Percentiles rank a stretch among this genome's conserved stretches.
phyloP scores from a whole-genome alignment of 1,284 basidiomycete species.

The Violaceomyces palustris region DNA sequence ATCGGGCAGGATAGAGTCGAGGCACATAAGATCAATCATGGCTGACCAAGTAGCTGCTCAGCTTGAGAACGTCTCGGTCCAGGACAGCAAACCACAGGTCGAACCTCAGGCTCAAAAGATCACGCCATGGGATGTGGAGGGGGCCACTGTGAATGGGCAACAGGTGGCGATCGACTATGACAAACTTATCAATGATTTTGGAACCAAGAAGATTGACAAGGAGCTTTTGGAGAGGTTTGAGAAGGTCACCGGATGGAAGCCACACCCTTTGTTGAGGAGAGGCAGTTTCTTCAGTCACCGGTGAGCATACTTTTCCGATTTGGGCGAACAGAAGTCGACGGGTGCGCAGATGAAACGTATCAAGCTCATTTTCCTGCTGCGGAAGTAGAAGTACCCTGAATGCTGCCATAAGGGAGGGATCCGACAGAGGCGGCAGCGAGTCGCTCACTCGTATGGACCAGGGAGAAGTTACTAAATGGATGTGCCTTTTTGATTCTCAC shows the following conservation, averaged over 20 bases:
- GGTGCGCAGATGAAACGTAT: constrained; percentile 97
- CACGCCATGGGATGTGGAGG: constrained; percentile 97
- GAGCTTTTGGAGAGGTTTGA: constrained; percentile 84
- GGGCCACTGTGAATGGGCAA: constrained; percentile 85
- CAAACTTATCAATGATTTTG: constrained; percentile 90
- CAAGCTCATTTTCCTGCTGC: no score
- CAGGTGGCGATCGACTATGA: constrained; percentile 75
- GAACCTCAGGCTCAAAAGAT: no score
- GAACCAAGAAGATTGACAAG: constrained; percentile 74
- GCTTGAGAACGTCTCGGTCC: constrained; percentile 32
- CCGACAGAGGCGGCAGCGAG: no score
- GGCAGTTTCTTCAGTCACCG: constrained; percentile 98
- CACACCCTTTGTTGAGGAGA: constrained; percentile 84
- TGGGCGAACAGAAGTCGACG: constrained; percentile 86
- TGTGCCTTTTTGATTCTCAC: background rate
- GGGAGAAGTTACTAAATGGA: background rate
- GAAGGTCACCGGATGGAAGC: constrained; percentile 77
- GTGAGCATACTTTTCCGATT: constrained; percentile 65
- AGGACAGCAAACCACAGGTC: no score
- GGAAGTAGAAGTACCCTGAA: no score
- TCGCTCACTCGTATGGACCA: no score
- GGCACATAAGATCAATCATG: no score
- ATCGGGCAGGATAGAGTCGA: no score
- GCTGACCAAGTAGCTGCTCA: no score
- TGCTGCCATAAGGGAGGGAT: no score